Evolutionary conservation across 1,139 yeast species (phyloP), one percentile per base, ranked within the genome.

Genomic region (Debaryomycetaceae sp.): DNA sequence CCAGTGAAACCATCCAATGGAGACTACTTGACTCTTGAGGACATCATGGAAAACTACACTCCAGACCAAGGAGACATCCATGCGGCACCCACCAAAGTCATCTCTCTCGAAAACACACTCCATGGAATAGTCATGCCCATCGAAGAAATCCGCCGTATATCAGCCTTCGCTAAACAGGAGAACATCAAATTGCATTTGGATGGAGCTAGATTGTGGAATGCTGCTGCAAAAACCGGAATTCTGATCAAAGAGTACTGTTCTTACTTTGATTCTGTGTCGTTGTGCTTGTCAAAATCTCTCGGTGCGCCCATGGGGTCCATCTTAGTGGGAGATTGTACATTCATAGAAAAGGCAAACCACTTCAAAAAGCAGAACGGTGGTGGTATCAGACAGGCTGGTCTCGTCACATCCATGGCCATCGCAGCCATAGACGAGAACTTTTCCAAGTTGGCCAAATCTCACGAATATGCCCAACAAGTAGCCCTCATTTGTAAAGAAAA

Each of bases 141-240:
- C 38, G 94, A 84, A 36, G 97, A 91, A 59, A 78, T 91, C 48
- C 68, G 71, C 46, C 76, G 81, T 47, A 89, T 91, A 51, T 76
- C 87, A 39, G 73, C 67, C 42, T 88, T 87, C 72, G 88, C 95
- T 50, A 68, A 74, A 45, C 77, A 70, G 40, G 73, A 83, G 52
- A 76, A 75, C 41, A 70, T 89, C 46, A 75, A 70, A 50, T 66
- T 89, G 54, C 98, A 91, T 59, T 78, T 89, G 55, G 98, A 91
- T 58, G 98, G 98, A 48, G 98, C 98, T n/a, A 75, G 98, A 52
- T 70, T 91, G 44, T 89, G 95, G 94, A 88, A 91, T 58, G 97
- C 97, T 2, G 70, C 83, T 24, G 86, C 77, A 6, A 92, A 76
- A 36, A 78, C 95, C 18, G 89, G 86, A 6, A 70, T 87, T 31